These are phyloP conservation scores for Phytophthora lateralis DNA, from an alignment of 352 stramenopile genomes.

Conservation along the genomic window DNA sequence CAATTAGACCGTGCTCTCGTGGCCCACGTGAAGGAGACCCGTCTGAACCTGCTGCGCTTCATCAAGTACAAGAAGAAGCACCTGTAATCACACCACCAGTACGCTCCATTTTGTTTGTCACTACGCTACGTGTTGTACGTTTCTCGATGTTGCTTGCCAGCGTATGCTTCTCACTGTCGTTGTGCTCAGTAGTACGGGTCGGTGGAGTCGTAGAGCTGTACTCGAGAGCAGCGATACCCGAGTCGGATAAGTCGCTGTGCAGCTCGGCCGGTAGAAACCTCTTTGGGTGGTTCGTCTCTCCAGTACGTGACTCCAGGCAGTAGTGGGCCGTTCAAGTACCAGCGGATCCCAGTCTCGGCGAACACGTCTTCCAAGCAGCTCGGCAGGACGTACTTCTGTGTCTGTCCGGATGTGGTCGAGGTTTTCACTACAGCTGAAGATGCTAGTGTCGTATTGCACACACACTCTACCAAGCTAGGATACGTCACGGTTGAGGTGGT, in stretches of 20 bases:
- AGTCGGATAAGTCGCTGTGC: constrained; percentile 70
- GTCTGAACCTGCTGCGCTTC: constrained; percentile 86
- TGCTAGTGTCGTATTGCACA: constrained; percentile 74
- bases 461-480: constrained; percentile 74
- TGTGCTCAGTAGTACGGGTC: constrained; percentile 46
- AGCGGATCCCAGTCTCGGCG: constrained; percentile 77
- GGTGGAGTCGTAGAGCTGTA: constrained; percentile 73
- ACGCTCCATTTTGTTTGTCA: constrained; percentile 30
- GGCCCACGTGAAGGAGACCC: constrained; percentile 87
- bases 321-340: constrained; percentile 77
- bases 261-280: constrained; percentile 57
- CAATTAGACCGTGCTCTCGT: constrained; percentile 78
- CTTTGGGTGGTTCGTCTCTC: constrained; percentile 34
- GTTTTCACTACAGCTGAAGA: constrained; percentile 59
- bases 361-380: constrained; percentile 86
- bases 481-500: constrained; percentile 40
- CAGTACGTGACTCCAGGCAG: constrained; percentile 67
- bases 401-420: constrained; percentile 46
- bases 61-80: constrained; percentile 94
- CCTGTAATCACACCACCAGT: constrained; percentile 46
- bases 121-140: constrained; percentile 3
- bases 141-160: constrained; percentile 7
- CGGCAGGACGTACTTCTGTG: constrained; percentile 58
- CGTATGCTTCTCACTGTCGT: constrained; percentile 6
- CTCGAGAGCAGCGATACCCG: constrained; percentile 68